Evolutionary conservation across 148 eudicot species (phyloP).

Genomic region (Rheum nobile): DNA sequence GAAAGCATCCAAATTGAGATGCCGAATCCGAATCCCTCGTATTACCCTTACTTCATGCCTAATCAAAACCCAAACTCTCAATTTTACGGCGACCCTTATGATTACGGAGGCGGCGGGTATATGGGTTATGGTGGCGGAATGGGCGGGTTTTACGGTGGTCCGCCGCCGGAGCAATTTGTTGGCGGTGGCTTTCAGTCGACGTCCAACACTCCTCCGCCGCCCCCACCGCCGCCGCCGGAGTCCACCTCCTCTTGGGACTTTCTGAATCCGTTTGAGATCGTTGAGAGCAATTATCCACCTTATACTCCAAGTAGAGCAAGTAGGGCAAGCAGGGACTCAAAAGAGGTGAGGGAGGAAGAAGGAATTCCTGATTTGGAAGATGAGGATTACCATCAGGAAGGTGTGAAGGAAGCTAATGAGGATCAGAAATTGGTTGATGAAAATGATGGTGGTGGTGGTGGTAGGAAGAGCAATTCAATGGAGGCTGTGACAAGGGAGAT

Average conservation of each 20-base stretch:
- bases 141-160: slow-evolving; percentile 20
- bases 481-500: background rate
- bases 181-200: slow-evolving; percentile 7
- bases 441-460: slow-evolving; percentile 7
- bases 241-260: slow-evolving; percentile 84
- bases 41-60: slow-evolving; percentile 19
- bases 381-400: slow-evolving; percentile 45
- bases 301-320: slow-evolving; percentile 41
- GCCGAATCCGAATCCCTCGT: slow-evolving; percentile 35
- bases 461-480: background rate
- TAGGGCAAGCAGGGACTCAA: slow-evolving; percentile 48
- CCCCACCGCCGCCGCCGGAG: slow-evolving; percentile 66
- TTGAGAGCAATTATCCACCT: slow-evolving; percentile 42
- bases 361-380: slow-evolving; percentile 98
- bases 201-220: slow-evolving; percentile 20
- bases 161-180: background rate
- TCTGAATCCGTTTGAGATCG: slow-evolving; percentile 62
- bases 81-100: slow-evolving; percentile 8
- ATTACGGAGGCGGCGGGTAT: slow-evolving; percentile 15
- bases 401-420: slow-evolving; percentile 65
- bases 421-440: slow-evolving; percentile 46
- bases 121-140: slow-evolving; percentile 23
- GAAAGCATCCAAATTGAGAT: slow-evolving; percentile 35
- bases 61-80: slow-evolving; percentile 18
- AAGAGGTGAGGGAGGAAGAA: slow-evolving; percentile 84